Evolutionary conservation across 192 early-diverging fungal species (phyloP), one percentile per base, ranked within the genome.

Genomic region (Umbelopsis sp.): DNA sequence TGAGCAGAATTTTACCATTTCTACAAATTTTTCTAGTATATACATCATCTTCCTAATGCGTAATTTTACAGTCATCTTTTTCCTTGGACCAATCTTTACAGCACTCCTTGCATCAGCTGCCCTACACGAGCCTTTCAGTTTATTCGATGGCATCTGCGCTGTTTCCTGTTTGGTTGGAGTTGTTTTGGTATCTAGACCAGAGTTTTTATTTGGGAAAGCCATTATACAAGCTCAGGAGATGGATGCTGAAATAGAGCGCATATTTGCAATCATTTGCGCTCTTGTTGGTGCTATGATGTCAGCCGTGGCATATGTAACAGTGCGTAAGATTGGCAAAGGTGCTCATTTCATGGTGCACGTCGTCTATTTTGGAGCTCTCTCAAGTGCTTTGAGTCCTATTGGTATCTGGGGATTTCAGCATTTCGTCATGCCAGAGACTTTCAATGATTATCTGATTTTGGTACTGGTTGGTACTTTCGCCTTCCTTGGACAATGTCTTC

Each of bases 331-430:
- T 48, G 92, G 92, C 4, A 80, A 80, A n/a, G 78, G 81, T 4
- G 89, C 88, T 8, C 89, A 92, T 70, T 89, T 84, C 21, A 89
- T 93, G 84, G 89, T 92, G 33, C 93, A 93, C 66, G 91, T 93
- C 2, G 84, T 87, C 23, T 93, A 92, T 68, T 92, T 92, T 81
- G 93, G 93, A 13, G 75, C 73, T 2, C 71, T 91, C 48, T 87
- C 88, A 20, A 78, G 84, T 22, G 48, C 88, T 7, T 67, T 92
- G 15, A 52, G 73, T 70, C 12, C 71, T 46, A n/a, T 86, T 74
- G 86, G 81, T 3, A 58, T 87, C 10, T 70, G 69, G 41, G 33
- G 71, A 7, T 45, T 75, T 7, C 81, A 83, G 23, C 73, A 67
- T 3, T 82, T 76, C 35, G 71, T 81, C 2, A 30, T 74, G 51